Evolutionary conservation across 768 basidiomycete species (phyloP), one percentile per base, ranked within the genome.

Genomic region (Auriculariales sp.): DNA sequence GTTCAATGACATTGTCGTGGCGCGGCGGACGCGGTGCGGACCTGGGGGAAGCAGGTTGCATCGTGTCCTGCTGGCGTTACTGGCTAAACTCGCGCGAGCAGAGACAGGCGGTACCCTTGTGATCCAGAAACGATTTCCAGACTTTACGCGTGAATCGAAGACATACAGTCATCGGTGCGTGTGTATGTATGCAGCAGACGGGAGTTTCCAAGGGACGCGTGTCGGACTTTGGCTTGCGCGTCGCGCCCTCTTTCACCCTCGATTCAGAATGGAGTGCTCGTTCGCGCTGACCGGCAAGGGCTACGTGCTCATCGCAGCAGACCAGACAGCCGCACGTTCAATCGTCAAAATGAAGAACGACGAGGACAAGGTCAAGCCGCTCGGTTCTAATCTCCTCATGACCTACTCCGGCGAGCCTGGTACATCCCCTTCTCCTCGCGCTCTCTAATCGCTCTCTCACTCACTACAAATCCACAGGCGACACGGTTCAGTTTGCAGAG

Each of bases 281-380:
- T 92, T 97, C 63, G 91, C 84, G 31, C 61, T 97, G 49, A 86
- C 78, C 33, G 93, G 93, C 46, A 94, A 95, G 63, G 93, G 81
- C 59, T 99, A 90, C 67, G 83, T 90, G 50, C 77, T 99, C 54
- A 68, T 99, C 57, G 91, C 93, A 2, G 81, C 92, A 9, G 94
- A 98, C 66, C 90, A 83, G 6, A 87, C 81, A 12, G 79, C 91
- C 6, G 79, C 83, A 3, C 76, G 89, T 57, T 95, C 91, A 28
- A 89, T 99, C 66, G 82, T 98, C 62, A 94, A 92, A 69, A 95
- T 98, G 91, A 95, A 98, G 71, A 63, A 74, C 31, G 91, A 95
- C 66, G 87, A 89, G 68, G 93, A 98, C 73, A 97, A 98, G 71
- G 89, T 94, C 72, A 91, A 92, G 66, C 73, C 76, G 22, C 74